Evolutionary conservation across 2,329 filamentous ascomycete genomes (phyloP), one percentile per base, ranked within the genome.

Genomic region (Daldinia sp.): DNA sequence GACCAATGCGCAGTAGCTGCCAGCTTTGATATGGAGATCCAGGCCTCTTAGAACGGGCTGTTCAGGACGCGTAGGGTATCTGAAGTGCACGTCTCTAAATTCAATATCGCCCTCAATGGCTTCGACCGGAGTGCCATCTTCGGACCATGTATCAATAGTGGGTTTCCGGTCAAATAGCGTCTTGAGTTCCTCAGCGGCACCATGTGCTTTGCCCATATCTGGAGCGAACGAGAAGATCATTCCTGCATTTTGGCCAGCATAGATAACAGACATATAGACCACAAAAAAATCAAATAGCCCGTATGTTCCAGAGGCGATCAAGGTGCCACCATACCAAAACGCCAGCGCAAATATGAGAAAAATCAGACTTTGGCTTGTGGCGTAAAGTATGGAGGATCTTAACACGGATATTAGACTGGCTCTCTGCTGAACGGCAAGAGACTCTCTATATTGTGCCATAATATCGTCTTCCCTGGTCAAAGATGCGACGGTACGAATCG

Each of bases 81-180:
- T 87, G 84, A 97, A 98, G 75, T 97, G 93, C 1, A 98, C 93
- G 68, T 96, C 89, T 17, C 91, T 88, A 80, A 99, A 96, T 75
- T 98, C 93, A 66, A 99, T 86, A 10, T 84, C 85, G 23, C 94
- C 94, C 17, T 95, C 86, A 21, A 94, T 83, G 1, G 81, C 73
- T 1, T 85, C 78, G 5, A 96, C 70, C 1, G 78, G 79, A 15
- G 86, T 84, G 13, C 93, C 93, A 0, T 89, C 86, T 0, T 83
- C 70, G 0, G 90, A 91, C 92, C 92, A 96, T 0, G 88, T 87
- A 74, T 97, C 94, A 68, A 98, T 95, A 2, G 80, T 78, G 0
- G 95, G 94, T 68, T 90, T 85, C 61, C 90, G 87, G 73, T 97
- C 93, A 70, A 97, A 94, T 13, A 99, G 83, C 1, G 81, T 87